Base-by-base conservation (phyloP, 495 filamentous ascomycete species). In the Penicillium simplicissimum region DNA sequence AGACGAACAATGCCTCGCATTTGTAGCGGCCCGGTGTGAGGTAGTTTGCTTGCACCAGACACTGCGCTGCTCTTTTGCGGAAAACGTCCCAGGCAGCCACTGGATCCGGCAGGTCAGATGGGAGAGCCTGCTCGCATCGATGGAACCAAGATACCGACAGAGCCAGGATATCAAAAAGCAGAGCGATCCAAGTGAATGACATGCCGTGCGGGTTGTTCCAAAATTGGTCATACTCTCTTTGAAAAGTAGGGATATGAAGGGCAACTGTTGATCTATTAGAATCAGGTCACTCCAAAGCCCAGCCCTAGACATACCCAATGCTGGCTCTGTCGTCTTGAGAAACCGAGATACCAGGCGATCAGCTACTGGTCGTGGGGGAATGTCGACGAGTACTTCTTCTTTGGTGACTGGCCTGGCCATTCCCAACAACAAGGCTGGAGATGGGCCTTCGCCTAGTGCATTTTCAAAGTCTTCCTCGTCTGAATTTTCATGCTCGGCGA, bases 291-390 rank as follows among this genome's bases (percentile, higher is more conserved):
- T 11, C 4, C 3, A 4, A 21, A 13, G 17, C 17, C 11, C 17
- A 1, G 6, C 8, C 3, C 1, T 23, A 3, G 11, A 21, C 7
- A 64, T 61, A 81, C 78, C 58, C 56, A 77, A 67, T 31, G 72
- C 61, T 1, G 81, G 76, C 49, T 83, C 80, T 33, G 73, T 74
- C 0, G 71, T 71, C 25, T 78, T 76, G 19, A 84, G 67, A 53
- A 82, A 80, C 14, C 73, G 69, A 28, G 75, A 71, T n/a, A 84
- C 65, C 8, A 84, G 60, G 31, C 78, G 68, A 67, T 83, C 82
- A 15, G 72, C 66, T 3, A 79, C 62, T 13, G 69, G 64, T 10
- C 77, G 75, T 2, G 73, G 62, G 0, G 81, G 82, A 9, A 84
- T 62, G 57, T 79, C 72, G 9, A 60, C 53, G 14, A 80, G 51